phyloP scores from a whole-genome alignment of 2,329 filamentous ascomycete species.

The Clonostachys sp. region DNA sequence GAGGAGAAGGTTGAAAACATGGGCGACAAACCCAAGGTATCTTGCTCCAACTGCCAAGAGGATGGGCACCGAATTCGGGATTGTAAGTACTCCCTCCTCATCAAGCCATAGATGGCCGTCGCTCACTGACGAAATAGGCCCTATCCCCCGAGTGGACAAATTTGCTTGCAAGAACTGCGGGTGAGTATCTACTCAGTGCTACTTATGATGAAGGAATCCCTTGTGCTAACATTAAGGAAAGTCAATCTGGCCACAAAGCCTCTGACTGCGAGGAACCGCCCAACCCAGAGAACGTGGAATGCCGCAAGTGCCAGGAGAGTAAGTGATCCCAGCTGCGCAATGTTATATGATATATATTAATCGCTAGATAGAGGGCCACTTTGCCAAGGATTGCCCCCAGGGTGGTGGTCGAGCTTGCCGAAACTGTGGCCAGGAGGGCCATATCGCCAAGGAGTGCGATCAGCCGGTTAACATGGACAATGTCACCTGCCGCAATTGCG shows the following conservation, averaged over 20 bases:
- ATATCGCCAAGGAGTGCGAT: constrained; percentile 47
- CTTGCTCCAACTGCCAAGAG: constrained; percentile 61
- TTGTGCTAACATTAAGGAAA: constrained; percentile 10
- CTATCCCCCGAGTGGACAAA: constrained; percentile 56
- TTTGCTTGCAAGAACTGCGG: constrained; percentile 68
- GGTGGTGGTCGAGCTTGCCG: constrained; percentile 49
- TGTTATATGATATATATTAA: constrained; percentile 1
- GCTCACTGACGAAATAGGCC: constrained; percentile 29
- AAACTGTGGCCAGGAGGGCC: constrained; percentile 62
- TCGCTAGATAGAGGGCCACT: constrained; percentile 49
- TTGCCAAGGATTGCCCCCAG: constrained; percentile 59
- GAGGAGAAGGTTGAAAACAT: constrained; percentile 46
- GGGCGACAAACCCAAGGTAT: constrained; percentile 37
- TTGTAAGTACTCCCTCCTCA: constrained; percentile 39
- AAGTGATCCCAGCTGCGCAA: constrained; percentile 14
- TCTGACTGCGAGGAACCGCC: constrained; percentile 54
- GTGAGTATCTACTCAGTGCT: constrained; percentile 17
- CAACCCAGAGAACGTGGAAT: constrained; percentile 58
- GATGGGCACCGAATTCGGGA: constrained; percentile 65
- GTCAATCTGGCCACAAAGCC: constrained; percentile 44
- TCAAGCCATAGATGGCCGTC: too few species aligned
- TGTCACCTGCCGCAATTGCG: constrained; percentile 60
- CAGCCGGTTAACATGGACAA: constrained; percentile 33
- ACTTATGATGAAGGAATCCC: not conserved
- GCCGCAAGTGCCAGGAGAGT: constrained; percentile 61